Conservation (phyloP, 2,329 filamentous ascomycete genomes). For the Blastomyces silverae region DNA sequence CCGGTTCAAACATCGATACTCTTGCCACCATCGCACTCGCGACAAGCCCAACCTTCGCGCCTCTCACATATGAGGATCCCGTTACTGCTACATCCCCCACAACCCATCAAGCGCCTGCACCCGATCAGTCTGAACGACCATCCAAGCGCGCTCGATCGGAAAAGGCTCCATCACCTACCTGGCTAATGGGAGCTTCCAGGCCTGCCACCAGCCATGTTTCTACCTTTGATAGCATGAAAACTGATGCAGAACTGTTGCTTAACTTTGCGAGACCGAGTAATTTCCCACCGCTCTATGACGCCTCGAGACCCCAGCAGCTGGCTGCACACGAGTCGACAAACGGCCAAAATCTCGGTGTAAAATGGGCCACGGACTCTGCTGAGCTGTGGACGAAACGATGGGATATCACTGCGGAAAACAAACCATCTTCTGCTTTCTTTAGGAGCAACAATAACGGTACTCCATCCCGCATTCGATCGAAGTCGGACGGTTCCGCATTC, state of each 20-base stretch:
- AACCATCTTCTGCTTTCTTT: constrained; percentile 7
- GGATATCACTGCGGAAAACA: constrained; percentile 13
- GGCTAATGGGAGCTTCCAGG: constrained; percentile 26
- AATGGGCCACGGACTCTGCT: constrained; percentile 9
- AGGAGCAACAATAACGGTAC: constrained; percentile 19
- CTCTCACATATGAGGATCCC: constrained; percentile 29
- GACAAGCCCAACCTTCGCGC: constrained; percentile 42
- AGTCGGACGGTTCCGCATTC: constrained; percentile 39
- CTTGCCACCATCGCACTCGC: constrained; percentile 48
- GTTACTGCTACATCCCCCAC: constrained; percentile 23
- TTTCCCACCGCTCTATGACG: constrained; percentile 24
- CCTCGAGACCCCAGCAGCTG: constrained; percentile 19
- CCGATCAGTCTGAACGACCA: constrained; percentile 42
- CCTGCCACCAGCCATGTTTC: constrained; percentile 30
- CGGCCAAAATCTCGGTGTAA: constrained; percentile 19
- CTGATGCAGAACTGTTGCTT: constrained; percentile 45
- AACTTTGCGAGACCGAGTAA: constrained; percentile 40
- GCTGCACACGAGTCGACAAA: constrained; percentile 30
- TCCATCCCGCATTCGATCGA: constrained; percentile 36
- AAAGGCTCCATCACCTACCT: constrained; percentile 42
- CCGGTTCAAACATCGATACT: constrained; percentile 44
- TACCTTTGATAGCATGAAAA: constrained; percentile 34
- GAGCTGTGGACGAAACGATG: constrained; percentile 1
- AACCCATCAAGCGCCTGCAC: constrained; percentile 27
- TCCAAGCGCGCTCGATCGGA: constrained; percentile 57